Evolutionary conservation across 164 flowering plant species (phyloP), one percentile per base, ranked within the genome.

Genomic region (Vitis rupestris): DNA sequence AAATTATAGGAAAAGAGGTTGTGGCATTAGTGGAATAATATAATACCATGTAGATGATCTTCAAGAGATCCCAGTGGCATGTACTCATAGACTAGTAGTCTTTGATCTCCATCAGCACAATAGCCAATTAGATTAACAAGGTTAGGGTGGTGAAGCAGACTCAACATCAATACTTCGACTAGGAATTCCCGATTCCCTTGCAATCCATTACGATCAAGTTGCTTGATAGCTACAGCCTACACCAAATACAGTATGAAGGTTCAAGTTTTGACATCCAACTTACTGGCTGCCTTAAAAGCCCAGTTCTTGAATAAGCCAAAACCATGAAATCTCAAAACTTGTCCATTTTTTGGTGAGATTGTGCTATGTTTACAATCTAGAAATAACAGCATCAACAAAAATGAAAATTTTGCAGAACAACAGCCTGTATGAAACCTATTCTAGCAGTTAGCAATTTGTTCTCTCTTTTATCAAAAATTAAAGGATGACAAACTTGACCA

Each of bases 61-160:
- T 81, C 82, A 64, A 81, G 60, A 50, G 81, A 81, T 63, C 84
- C 84, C 19, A 78, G 66, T 8, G 81, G 73, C 83, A 81, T 81
- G 69, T 75, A 81, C 48, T 81, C 83, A 68, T 81, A 81, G 37
- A 81, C 79, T 37, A 81, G 58, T 70, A 81, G 83, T 70, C 83
- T 75, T 63, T 81, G 83, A 71, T 75, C 81, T 65, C 83, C 83
- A 74, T 81, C 83, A 64, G 83, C 83, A 75, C 84, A 81, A 69
- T 78, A 81, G 37, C 84, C 84, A 68, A 75, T 73, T 9, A 81
- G 63, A 52, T 78, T 81, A 53, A 81, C 84, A 63, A 81, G 80
- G 73, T 81, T 78, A 63, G 77, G 78, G 64, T 81, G 84, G 66
- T 81, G 81, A 48, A 78, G 81, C 11, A 81, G 72, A 62, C 84